phyloP scores from a whole-genome alignment of 2,329 filamentous ascomycete species.

The Aureobasidium subglaciale region DNA sequence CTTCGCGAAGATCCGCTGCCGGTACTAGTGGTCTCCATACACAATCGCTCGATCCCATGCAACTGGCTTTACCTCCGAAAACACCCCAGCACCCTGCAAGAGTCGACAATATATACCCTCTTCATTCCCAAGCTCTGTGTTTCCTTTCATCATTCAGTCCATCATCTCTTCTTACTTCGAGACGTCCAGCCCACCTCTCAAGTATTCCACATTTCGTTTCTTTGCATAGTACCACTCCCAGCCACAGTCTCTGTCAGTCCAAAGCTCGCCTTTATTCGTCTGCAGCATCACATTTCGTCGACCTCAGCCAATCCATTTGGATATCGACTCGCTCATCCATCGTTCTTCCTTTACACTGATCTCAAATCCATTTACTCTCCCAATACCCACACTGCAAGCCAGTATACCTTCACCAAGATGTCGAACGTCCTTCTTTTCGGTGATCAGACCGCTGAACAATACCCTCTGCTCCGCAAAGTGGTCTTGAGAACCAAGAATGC shows the following conservation, averaged over 20 bases:
- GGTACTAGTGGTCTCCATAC: constrained; percentile 21
- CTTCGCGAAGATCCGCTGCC: constrained; percentile 31
- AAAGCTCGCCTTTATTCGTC: not conserved
- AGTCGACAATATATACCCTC: constrained; percentile 31
- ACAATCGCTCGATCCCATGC: constrained; percentile 29
- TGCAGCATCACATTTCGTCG: not conserved
- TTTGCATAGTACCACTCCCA: constrained; percentile 12
- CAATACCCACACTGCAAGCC: not conserved
- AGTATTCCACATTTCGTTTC: constrained; percentile 9
- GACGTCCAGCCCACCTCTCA: constrained; percentile 18
- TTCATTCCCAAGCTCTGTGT: constrained; percentile 14
- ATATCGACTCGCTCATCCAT: constrained; percentile 15
- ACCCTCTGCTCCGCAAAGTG: constrained; percentile 50
- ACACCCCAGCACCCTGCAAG: constrained; percentile 3
- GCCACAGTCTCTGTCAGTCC: constrained; percentile 12
- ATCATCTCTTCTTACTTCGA: constrained; percentile 13
- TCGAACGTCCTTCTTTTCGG: constrained; percentile 56
- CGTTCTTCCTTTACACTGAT: not conserved
- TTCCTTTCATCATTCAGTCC: constrained; percentile 7
- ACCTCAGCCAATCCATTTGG: constrained; percentile 10
- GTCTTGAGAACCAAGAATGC: constrained; percentile 46
- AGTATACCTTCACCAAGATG: constrained; percentile 22
- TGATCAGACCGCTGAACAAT: constrained; percentile 64
- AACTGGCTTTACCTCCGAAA: constrained; percentile 15
- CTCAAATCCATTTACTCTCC: constrained; percentile 13